Evolutionary conservation across 352 stramenopile species (phyloP).

Genomic region (Paralagenidium karlingii): DNA sequence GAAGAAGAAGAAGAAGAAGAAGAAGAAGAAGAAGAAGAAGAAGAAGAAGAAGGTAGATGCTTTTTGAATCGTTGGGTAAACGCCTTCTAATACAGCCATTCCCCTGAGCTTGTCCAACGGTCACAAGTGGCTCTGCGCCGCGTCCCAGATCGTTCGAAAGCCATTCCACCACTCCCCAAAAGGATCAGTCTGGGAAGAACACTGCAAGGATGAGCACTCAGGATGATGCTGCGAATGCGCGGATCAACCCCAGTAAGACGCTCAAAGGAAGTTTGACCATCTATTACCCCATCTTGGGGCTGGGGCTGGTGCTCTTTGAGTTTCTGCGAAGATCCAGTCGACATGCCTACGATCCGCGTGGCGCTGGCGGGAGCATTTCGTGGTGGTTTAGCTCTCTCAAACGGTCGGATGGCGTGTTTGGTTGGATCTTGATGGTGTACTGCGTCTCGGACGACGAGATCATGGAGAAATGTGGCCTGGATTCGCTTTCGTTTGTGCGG

Average conservation of each 20-base stretch:
- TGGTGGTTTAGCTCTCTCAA: constrained; percentile 6
- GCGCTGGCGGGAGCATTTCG: constrained; percentile 14
- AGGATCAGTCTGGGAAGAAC: constrained; percentile 11
- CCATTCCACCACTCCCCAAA: background rate
- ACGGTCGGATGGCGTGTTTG: constrained; percentile 14
- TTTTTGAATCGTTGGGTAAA: too few species aligned
- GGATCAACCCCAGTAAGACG: constrained; percentile 53
- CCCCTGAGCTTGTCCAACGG: too few species aligned
- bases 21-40: too few species aligned
- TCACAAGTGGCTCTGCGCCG: too few species aligned
- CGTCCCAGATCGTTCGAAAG: background rate
- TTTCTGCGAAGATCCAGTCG: constrained; percentile 33
- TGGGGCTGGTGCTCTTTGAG: constrained; percentile 45
- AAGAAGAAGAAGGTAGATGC: too few species aligned
- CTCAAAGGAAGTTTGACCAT: constrained; percentile 54
- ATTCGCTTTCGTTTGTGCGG: constrained; percentile 64
- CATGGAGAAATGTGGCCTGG: constrained; percentile 53
- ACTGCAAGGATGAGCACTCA: constrained; percentile 22
- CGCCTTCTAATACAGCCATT: too few species aligned
- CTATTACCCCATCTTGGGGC: constrained; percentile 38
- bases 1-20: too few species aligned
- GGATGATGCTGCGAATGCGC: constrained; percentile 27
- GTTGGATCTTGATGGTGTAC: constrained; percentile 33
- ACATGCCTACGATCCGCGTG: constrained; percentile 38
- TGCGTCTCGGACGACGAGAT: constrained; percentile 51